Evolutionary conservation across 2,329 filamentous ascomycete genomes (phyloP), one percentile per base, ranked within the genome.

Genomic region (Cytospora chrysosperma): DNA sequence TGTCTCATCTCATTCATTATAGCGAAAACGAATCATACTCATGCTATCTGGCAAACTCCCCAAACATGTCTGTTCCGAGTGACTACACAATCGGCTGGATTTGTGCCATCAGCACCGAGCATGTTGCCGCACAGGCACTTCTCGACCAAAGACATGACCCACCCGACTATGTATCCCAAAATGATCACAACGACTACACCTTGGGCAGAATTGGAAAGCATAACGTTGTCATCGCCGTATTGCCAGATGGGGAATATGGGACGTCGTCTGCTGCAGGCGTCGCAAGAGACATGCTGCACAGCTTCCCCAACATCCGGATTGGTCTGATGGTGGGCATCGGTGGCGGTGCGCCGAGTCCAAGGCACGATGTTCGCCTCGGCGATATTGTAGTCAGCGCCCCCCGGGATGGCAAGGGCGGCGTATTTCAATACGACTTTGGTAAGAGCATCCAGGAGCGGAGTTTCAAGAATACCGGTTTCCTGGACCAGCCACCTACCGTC

Each of bases 341-440:
- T 0, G 75, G 75, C 7, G 76, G 75, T 4, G 75, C 70, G 0
- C 76, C 76, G 64, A 79, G 65, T 2, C 17, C 15, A 9, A 65
- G 70, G 7, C 65, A 74, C 28, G 75, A 79, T n/a, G 72, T 79
- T 0, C 72, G 76, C 4, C 71, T 75, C 0, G 72, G 73, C 8
- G 72, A 75, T 53, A 55, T 75, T 21, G 73, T 74, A 1, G 72
- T 77, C 9, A 70, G 71, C 40, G 53, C 56, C 8, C 63, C 69
- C 13, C 52, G 66, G 6, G 53, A 66, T 47, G 62, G 60, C 0
- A 56, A 67, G 0, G 66, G 68, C 3, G 70, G 73, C 2, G 63
- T 70, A 0, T 55, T 75, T 7, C 69, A 76, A 19, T 71, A 72
- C 58, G 69, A 72, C 30, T 71, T 68, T 54, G 71, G 70, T 4